Percentiles rank a stretch among this genome's conserved stretches.
These are phyloP conservation scores for Plasmodium adleri DNA, from an alignment of 169 alveolate genomes.

Conservation along the genomic window DNA sequence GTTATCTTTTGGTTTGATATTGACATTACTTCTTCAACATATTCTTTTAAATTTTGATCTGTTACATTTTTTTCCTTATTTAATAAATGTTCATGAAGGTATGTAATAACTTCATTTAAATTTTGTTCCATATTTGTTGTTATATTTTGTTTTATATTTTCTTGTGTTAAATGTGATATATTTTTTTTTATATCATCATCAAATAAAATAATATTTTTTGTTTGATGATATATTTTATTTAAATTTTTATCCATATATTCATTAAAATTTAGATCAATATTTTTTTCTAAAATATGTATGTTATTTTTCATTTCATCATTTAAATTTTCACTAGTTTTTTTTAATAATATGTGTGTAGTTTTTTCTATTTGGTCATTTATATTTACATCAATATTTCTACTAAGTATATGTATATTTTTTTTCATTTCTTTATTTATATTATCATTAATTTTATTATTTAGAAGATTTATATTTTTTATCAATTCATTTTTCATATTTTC, in stretches of 20 bases:
- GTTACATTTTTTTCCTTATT: no score
- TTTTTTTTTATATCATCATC: no score
- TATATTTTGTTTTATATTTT: no score
- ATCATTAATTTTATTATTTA: constrained; percentile 29
- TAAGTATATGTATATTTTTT: constrained; percentile 26
- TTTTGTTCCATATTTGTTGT: no score
- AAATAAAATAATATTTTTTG: no score
- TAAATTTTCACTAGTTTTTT: constrained; percentile 5
- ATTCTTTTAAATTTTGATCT: no score
- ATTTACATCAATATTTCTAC: constrained; percentile 53
- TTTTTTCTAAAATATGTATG: constrained; percentile 5
- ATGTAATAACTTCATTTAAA: no score
- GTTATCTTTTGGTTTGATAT: background rate
- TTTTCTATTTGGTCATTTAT: constrained; percentile 37
- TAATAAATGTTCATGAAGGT: no score
- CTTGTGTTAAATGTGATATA: no score
- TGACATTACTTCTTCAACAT: no score
- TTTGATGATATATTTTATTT: no score
- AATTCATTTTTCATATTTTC: constrained; percentile 31
- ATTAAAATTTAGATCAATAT: constrained; percentile 4
- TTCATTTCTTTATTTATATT: constrained; percentile 38
- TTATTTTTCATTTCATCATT: constrained; percentile 17
- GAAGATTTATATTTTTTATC: constrained; percentile 6
- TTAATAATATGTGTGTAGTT: background rate
- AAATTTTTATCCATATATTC: background rate